Conservation (phyloP, 768 basidiomycete species). For the Russula griseocarnosa region DNA sequence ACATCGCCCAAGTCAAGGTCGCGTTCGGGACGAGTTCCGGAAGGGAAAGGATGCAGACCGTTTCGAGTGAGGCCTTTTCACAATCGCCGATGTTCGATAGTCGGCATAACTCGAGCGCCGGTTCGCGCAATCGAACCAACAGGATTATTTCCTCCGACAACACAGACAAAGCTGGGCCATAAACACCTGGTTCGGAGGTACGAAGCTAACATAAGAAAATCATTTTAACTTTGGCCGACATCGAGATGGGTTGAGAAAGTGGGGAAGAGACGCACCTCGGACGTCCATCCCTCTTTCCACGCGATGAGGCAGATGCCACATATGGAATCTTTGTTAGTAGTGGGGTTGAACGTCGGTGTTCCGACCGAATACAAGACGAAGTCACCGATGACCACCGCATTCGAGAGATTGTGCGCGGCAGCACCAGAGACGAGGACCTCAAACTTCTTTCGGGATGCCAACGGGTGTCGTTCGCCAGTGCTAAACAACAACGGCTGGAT, state of each 20-base stretch:
- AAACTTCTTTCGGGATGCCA: neutral
- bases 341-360: neutral
- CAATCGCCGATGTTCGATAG: neutral
- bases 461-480: slow-evolving; percentile 14
- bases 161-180: slow-evolving; percentile 12
- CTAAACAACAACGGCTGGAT: slow-evolving; percentile 10
- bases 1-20: slow-evolving; percentile 11
- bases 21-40: slow-evolving; percentile 1
- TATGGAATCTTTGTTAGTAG: neutral
- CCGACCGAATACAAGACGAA: slow-evolving; percentile 20
- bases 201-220: slow-evolving; percentile 4
- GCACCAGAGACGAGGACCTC: slow-evolving; percentile 9
- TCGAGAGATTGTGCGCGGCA: slow-evolving; percentile 16
- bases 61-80: slow-evolving; percentile 5
- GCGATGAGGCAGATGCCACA: slow-evolving; percentile 14
- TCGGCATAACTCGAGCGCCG: slow-evolving; percentile 19
- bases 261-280: slow-evolving; percentile 5
- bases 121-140: slow-evolving; percentile 9
- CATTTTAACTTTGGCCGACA: neutral
- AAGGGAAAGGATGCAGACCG: slow-evolving; percentile 15
- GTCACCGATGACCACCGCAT: slow-evolving; percentile 18
- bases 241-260: no score
- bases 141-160: slow-evolving; percentile 10
- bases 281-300: slow-evolving; percentile 19
- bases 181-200: neutral